Evolutionary conservation across 352 stramenopile species (phyloP).

Genomic region (Saprolegnia diclina): DNA sequence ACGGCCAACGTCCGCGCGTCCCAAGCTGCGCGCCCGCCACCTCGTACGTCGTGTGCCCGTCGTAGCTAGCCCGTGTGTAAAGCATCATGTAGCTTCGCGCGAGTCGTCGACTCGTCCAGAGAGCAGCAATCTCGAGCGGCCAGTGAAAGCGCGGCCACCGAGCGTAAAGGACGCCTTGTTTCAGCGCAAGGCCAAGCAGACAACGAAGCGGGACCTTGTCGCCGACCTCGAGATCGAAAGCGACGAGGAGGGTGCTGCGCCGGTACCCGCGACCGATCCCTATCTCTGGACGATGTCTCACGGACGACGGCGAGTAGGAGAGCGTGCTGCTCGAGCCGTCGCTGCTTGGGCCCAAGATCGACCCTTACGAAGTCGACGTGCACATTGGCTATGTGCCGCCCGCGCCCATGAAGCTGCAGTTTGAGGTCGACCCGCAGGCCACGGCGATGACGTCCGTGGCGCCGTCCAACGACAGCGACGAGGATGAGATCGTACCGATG

Average conservation of each 20-base stretch:
- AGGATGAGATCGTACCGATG: constrained; percentile 5
- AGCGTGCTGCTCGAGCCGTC: neutral
- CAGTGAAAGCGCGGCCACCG: neutral
- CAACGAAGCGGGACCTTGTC: constrained; percentile 11
- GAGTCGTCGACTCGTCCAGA: neutral
- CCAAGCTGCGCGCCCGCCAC: constrained; percentile 12
- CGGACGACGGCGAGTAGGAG: neutral
- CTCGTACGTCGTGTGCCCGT: too few species aligned
- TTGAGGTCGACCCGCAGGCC: neutral
- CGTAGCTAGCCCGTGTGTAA: too few species aligned
- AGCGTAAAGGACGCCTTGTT: constrained; percentile 20
- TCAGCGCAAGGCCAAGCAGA: constrained; percentile 25
- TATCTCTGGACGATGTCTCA: neutral
- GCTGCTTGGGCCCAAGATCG: neutral
- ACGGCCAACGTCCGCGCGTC: constrained; percentile 33
- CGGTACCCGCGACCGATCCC: neutral
- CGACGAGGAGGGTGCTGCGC: constrained; percentile 25
- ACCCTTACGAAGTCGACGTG: constrained; percentile 16
- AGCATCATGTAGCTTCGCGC: neutral
- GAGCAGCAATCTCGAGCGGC: neutral
- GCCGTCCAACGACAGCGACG: neutral
- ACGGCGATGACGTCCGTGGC: neutral
- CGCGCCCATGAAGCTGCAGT: constrained; percentile 7
- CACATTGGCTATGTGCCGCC: neutral
- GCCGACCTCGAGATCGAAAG: constrained; percentile 28